Percentiles rank a stretch among this genome's conserved stretches.
These are phyloP conservation scores for Saccharomycopsis sp. DNA, from an alignment of 805 yeast species.

Conservation along the genomic window DNA sequence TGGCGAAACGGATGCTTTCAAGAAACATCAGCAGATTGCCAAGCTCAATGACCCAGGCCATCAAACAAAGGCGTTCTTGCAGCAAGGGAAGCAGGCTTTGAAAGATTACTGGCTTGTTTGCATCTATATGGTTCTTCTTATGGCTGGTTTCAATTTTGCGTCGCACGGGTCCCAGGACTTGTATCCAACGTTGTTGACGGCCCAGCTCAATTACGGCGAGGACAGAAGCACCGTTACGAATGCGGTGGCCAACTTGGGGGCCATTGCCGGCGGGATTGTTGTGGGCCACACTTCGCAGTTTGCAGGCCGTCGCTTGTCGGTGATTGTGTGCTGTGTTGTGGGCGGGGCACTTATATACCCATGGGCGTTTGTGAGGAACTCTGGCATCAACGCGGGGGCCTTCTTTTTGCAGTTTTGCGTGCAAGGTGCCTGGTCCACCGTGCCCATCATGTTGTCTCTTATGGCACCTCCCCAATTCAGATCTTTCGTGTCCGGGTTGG, in stretches of 20 bases:
- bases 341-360: conserved; percentile 60
- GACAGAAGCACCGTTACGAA: conserved; percentile 50
- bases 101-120: conserved; percentile 52
- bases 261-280: conserved; percentile 52
- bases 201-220: conserved; percentile 38
- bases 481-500: conserved; percentile 50
- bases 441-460: conserved; percentile 58
- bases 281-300: conserved; percentile 49
- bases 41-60: conserved; percentile 13
- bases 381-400: conserved; percentile 39
- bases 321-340: conserved; percentile 39
- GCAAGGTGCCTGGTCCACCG: conserved; percentile 69
- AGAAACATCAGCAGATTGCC: conserved; percentile 26
- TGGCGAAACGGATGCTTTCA: conserved; percentile 55
- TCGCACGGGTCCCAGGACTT: conserved; percentile 71
- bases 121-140: conserved; percentile 46
- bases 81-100: conserved; percentile 27
- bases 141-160: conserved; percentile 64
- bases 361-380: conserved; percentile 39
- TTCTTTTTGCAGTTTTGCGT: conserved; percentile 59
- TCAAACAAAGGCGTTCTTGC: conserved; percentile 1
- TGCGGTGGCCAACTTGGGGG: conserved; percentile 58
- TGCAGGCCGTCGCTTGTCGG: conserved; percentile 52
- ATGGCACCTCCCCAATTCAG: conserved; percentile 58
- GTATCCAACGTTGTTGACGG: conserved; percentile 52